phyloP scores from a whole-genome alignment of 768 basidiomycete genomes.

The Kwoniella bestiolae region DNA sequence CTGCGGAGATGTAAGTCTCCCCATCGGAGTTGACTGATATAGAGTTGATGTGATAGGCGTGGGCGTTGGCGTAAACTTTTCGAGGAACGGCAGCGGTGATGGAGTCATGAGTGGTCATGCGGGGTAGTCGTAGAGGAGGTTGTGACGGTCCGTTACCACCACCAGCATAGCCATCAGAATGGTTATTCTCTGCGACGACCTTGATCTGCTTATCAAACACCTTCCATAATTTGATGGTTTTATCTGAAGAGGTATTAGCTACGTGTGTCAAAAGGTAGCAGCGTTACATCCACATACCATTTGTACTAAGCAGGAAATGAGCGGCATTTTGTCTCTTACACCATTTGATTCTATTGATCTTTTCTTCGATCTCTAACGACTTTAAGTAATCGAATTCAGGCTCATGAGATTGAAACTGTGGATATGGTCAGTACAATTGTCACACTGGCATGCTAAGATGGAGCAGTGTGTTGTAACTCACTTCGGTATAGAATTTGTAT shows the following conservation, averaged over 20 bases:
- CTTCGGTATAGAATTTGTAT: constrained; percentile 99
- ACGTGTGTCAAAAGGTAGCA: not conserved
- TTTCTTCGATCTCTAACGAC: constrained; percentile 99
- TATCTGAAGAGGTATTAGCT: constrained; percentile 67
- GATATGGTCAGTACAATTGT: not conserved
- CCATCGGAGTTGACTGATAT: constrained; percentile 99
- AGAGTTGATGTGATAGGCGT: constrained; percentile 99
- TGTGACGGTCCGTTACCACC: constrained; percentile 41
- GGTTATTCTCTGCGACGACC: constrained; percentile 96
- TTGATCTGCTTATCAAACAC: constrained; percentile 98
- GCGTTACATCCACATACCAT: constrained; percentile 66
- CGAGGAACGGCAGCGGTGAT: constrained; percentile 98
- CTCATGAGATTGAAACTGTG: constrained; percentile 93
- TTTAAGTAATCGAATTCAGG: constrained; percentile 99
- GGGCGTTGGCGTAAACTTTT: constrained; percentile 98
- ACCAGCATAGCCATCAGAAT: constrained; percentile 61
- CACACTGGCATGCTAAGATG: not conserved
- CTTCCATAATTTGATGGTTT: constrained; percentile 99
- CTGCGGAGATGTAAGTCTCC: constrained; percentile 99
- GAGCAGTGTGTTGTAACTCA: constrained; percentile 27
- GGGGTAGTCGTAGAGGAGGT: constrained; percentile 73
- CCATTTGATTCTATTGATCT: constrained; percentile 99
- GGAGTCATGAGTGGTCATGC: constrained; percentile 91
- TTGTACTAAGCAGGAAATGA: constrained; percentile 95
- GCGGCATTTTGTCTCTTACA: constrained; percentile 97